A percentile compares a stretch with the other conserved stretches of the same genome.
These are phyloP conservation scores for Xylariales sp. DNA, from an alignment of 2,329 filamentous ascomycete genomes.

Conservation along the genomic window DNA sequence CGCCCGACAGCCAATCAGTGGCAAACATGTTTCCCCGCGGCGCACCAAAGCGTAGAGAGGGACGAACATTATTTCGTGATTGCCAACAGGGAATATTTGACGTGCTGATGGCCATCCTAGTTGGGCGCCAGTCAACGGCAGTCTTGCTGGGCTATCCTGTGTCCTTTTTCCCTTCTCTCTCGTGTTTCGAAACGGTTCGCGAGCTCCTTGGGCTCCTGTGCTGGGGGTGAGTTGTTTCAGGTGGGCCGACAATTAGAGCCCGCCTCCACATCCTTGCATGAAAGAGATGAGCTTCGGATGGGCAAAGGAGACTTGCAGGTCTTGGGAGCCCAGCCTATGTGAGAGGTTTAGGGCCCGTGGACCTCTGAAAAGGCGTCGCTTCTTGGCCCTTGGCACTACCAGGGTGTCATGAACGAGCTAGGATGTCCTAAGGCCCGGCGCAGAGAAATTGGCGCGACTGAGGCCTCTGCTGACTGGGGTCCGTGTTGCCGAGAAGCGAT, in stretches of 20 bases:
- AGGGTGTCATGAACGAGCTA: conserved; percentile 2
- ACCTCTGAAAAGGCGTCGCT: neutral
- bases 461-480: conserved; percentile 1
- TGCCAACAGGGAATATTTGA: too few relatives aligned
- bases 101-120: too few relatives aligned
- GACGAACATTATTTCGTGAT: too few relatives aligned
- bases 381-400: conserved; percentile 2
- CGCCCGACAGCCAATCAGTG: too few relatives aligned
- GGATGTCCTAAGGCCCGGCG: neutral
- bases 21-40: too few relatives aligned
- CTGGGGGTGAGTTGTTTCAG: too few relatives aligned
- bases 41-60: too few relatives aligned
- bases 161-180: too few relatives aligned
- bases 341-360: neutral
- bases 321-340: conserved; percentile 5
- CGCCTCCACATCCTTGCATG: conserved; percentile 7
- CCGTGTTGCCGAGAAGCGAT: conserved; percentile 2
- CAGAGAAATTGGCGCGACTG: conserved; percentile 2
- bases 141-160: too few relatives aligned
- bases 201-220: too few relatives aligned
- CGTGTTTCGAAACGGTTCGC: too few relatives aligned
- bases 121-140: too few relatives aligned
- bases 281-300: conserved; percentile 7
- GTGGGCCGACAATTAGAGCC: conserved; percentile 7
- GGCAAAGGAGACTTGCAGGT: conserved; percentile 4